Conservation (phyloP, 2,329 filamentous ascomycete species). For the Byssothecium circinans region DNA sequence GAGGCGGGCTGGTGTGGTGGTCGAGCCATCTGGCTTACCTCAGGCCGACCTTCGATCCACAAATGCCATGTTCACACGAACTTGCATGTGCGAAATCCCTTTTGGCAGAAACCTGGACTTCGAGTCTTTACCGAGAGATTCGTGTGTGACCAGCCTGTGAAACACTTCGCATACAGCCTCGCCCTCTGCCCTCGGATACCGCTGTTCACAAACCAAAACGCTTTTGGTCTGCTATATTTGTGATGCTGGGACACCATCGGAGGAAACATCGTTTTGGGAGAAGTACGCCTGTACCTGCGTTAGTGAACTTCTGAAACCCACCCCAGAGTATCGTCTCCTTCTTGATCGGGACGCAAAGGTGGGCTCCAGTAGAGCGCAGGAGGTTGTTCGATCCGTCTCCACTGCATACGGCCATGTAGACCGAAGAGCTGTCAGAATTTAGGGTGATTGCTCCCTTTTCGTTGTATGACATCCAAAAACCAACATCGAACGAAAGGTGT, state of each 20-base stretch:
- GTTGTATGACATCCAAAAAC: slow-evolving; percentile 18
- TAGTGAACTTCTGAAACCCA: slow-evolving; percentile 42
- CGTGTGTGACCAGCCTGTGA: slow-evolving; percentile 23
- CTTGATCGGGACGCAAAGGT: slow-evolving; percentile 27
- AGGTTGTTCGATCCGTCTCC: slow-evolving; percentile 12
- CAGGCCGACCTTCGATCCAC: slow-evolving; percentile 2
- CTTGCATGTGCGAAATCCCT: slow-evolving; percentile 7
- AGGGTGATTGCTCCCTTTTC: slow-evolving; percentile 15
- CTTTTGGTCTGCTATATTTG: slow-evolving; percentile 20
- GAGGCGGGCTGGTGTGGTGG: slow-evolving; percentile 1
- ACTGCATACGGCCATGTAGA: slow-evolving; percentile 17
- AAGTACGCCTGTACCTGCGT: slow-evolving; percentile 40
- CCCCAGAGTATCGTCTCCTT: slow-evolving; percentile 21
- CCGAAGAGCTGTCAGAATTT: too few relatives aligned
- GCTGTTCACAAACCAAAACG: slow-evolving; percentile 35
- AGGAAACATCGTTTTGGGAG: slow-evolving; percentile 38
- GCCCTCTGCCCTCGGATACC: slow-evolving; percentile 23
- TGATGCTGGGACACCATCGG: slow-evolving; percentile 24
- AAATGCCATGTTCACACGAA: slow-evolving; percentile 5
- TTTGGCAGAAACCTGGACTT: slow-evolving; percentile 3
- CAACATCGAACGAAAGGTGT: slow-evolving; percentile 21
- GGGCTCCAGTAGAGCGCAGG: slow-evolving; percentile 19
- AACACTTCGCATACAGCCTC: slow-evolving; percentile 33
- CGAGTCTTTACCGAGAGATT: slow-evolving; percentile 2
- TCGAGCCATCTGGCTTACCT: slow-evolving; percentile 17